These are phyloP conservation scores for Pseudocercospora fijiensis DNA, from an alignment of 2,329 filamentous ascomycete genomes.

Conservation along the genomic window DNA sequence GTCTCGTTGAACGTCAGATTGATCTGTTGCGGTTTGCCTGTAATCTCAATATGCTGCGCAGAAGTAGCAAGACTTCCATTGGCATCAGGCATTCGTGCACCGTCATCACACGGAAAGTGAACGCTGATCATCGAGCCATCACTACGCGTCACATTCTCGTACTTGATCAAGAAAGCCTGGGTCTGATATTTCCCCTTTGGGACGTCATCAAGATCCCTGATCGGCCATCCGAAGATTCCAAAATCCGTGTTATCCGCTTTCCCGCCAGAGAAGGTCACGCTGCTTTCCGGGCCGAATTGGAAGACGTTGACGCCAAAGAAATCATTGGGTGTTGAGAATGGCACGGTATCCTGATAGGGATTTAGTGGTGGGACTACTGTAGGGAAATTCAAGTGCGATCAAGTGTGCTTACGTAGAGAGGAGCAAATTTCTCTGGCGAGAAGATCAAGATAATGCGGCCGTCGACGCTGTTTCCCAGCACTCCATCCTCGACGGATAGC, in stretches of 20 bases:
- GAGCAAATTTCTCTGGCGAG: slow-evolving; percentile 38
- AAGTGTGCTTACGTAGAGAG: slow-evolving; percentile 23
- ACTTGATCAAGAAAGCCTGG: slow-evolving; percentile 40
- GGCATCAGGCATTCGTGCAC: slow-evolving; percentile 33
- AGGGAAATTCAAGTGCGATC: too few species aligned
- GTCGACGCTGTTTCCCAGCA: slow-evolving; percentile 34
- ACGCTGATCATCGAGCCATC: slow-evolving; percentile 41
- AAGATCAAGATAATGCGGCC: slow-evolving; percentile 39
- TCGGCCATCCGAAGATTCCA: slow-evolving; percentile 40
- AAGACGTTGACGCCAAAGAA: slow-evolving; percentile 43
- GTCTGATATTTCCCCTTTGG: slow-evolving; percentile 38
- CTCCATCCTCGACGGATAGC: slow-evolving; percentile 33
- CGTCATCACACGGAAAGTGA: slow-evolving; percentile 42
- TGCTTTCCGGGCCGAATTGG: slow-evolving; percentile 26
- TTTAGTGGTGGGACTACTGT: not conserved
- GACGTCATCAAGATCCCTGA: slow-evolving; percentile 36
- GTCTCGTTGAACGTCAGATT: slow-evolving; percentile 32
- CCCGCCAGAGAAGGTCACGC: slow-evolving; percentile 34
- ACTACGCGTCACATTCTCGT: slow-evolving; percentile 39
- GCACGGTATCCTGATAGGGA: slow-evolving; percentile 35
- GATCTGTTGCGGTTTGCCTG: slow-evolving; percentile 34
- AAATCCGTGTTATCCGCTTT: slow-evolving; percentile 29
- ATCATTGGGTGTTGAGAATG: slow-evolving; percentile 37
- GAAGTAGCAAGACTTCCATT: slow-evolving; percentile 37
- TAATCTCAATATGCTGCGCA: slow-evolving; percentile 30